phyloP scores from a whole-genome alignment of 768 basidiomycete genomes.

The Mycena kentingensis region DNA sequence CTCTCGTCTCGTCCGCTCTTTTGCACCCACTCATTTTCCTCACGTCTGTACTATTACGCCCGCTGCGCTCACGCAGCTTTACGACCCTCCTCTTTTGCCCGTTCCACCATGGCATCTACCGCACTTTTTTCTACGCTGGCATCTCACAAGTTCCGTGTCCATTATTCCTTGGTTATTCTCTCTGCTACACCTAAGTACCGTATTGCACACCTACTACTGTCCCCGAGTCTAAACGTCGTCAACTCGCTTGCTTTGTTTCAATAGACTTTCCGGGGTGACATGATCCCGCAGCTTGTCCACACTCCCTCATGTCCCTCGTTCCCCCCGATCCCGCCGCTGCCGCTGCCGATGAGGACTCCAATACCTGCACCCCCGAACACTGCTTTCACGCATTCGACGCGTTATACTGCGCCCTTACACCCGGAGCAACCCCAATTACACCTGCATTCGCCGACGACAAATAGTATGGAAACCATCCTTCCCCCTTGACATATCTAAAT shows the following conservation, averaged over 20 bases:
- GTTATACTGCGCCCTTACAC: slow-evolving; percentile 74
- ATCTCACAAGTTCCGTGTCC: too few relatives aligned
- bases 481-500: not conserved
- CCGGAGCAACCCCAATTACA: slow-evolving; percentile 49
- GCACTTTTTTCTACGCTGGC: not conserved
- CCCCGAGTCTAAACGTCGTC: not conserved
- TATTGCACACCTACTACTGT: not conserved
- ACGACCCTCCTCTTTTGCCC: slow-evolving; percentile 17
- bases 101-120: slow-evolving; percentile 16
- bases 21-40: slow-evolving; percentile 2
- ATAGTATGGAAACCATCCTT: slow-evolving; percentile 57
- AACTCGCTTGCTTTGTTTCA: not conserved
- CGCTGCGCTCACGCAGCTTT: slow-evolving; percentile 16
- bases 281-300: not conserved
- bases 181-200: slow-evolving; percentile 3
- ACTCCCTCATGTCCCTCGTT: slow-evolving; percentile 53
- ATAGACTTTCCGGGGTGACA: too few relatives aligned
- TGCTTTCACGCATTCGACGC: slow-evolving; percentile 83
- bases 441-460: slow-evolving; percentile 72
- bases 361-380: slow-evolving; percentile 68
- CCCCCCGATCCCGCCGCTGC: slow-evolving; percentile 51
- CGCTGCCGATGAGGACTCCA: slow-evolving; percentile 36
- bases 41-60: slow-evolving; percentile 5
- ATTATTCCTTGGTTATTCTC: slow-evolving; percentile 11
- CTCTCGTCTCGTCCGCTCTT: not conserved